Conservation (phyloP, 1,284 basidiomycete genomes). For the Hymenochaete sp. region DNA sequence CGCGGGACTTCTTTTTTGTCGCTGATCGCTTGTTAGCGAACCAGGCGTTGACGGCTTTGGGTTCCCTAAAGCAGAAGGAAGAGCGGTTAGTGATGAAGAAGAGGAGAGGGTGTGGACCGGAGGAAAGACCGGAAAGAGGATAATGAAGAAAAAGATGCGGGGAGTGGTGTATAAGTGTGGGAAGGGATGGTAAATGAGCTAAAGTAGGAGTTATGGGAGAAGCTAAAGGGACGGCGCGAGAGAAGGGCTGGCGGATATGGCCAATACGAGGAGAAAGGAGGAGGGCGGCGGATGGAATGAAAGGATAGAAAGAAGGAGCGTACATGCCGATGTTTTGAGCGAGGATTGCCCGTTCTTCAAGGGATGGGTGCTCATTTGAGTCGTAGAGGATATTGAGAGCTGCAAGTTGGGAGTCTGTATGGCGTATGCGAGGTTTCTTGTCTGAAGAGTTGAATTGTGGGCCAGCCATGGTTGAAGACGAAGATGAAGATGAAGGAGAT, state of each 20-base stretch:
- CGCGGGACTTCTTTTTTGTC: conserved; percentile 58
- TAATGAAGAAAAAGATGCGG: conserved; percentile 15
- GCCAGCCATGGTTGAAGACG: conserved; percentile 19
- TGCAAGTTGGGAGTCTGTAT: conserved; percentile 57
- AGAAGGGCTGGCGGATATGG: conserved; percentile 16
- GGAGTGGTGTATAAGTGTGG: conserved; percentile 8
- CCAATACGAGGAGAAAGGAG: conserved; percentile 14
- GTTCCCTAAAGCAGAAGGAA: conserved; percentile 44
- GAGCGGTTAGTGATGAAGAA: conserved; percentile 11
- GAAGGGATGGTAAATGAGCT: too few species aligned
- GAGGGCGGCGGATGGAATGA: conserved; percentile 18
- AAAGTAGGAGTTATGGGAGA: too few species aligned
- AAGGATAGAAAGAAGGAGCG: conserved; percentile 26
- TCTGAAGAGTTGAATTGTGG: conserved; percentile 28
- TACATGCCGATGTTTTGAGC: conserved; percentile 67
- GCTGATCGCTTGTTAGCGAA: conserved; percentile 79
- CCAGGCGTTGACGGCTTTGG: conserved; percentile 76
- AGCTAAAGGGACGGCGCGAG: conserved; percentile 13
- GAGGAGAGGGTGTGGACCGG: conserved; percentile 9
- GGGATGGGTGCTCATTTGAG: conserved; percentile 62
- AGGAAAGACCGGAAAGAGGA: conserved; percentile 17
- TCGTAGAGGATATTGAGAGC: conserved; percentile 71
- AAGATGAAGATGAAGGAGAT: conserved; percentile 22
- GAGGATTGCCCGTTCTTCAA: conserved; percentile 55
- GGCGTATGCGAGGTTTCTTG: conserved; percentile 69